Percentiles rank a stretch among this genome's conserved stretches.
Evolutionary conservation across 495 filamentous ascomycete genomes (phyloP).

Genomic region (Astrothelium subdiscretum): DNA sequence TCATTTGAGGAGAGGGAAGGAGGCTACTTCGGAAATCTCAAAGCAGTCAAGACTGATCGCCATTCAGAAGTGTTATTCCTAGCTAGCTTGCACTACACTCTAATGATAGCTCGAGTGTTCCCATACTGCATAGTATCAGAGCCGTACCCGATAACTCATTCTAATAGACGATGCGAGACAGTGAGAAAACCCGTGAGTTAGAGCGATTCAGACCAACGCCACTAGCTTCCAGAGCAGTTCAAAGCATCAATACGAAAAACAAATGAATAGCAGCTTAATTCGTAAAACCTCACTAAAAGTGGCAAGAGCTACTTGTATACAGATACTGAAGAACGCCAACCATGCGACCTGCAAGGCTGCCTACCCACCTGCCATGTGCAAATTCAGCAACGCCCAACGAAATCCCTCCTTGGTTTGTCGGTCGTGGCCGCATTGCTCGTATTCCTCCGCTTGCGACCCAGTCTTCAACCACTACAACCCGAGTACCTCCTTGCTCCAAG

Average conservation of each 20-base stretch:
- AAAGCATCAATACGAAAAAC: no score
- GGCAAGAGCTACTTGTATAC: no score
- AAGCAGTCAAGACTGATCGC: neutral
- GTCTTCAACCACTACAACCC: neutral
- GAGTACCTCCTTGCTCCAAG: neutral
- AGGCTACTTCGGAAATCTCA: neutral
- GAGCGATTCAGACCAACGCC: no score
- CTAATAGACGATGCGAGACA: no score
- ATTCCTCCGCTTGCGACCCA: neutral
- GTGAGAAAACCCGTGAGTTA: no score
- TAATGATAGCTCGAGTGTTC: neutral
- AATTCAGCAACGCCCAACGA: neutral
- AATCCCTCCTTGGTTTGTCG: neutral
- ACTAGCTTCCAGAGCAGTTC: no score
- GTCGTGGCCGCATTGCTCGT: neutral
- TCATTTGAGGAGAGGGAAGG: neutral
- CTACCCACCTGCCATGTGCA: neutral
- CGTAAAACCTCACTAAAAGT: no score
- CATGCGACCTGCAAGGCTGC: neutral
- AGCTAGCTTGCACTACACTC: neutral
- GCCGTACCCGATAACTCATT: neutral
- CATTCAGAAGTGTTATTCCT: neutral
- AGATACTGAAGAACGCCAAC: neutral
- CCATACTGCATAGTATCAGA: neutral
- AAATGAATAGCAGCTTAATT: no score